Percentiles rank a stretch among this genome's conserved stretches.
Evolutionary conservation across 129 eudicot species (phyloP).

Genomic region (Centella asiatica): DNA sequence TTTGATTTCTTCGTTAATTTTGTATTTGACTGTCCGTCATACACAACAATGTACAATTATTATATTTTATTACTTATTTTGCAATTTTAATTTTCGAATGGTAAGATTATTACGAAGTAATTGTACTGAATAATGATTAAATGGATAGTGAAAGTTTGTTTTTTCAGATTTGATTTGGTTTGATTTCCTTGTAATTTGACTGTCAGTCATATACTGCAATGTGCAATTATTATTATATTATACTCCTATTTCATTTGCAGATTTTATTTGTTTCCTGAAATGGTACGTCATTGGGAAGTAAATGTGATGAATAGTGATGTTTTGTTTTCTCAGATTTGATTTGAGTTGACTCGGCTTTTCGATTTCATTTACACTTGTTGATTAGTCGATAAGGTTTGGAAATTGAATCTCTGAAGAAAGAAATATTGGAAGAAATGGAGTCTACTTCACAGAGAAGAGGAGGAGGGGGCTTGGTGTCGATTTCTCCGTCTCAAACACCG

Average conservation of each 20-base stretch:
- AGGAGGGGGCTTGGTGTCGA: slow-evolving; percentile 48
- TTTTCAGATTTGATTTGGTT: too few species aligned
- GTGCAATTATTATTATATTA: too few species aligned
- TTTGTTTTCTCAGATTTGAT: slow-evolving; percentile 20
- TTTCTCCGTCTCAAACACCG: slow-evolving; percentile 75
- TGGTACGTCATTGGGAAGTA: neutral
- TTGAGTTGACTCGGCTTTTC: slow-evolving; percentile 25
- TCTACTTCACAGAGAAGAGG: slow-evolving; percentile 38
- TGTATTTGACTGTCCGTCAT: slow-evolving; percentile 7
- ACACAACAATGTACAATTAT: slow-evolving; percentile 6
- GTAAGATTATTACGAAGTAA: too few species aligned
- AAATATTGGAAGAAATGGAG: slow-evolving; percentile 26
- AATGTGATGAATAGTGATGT: neutral
- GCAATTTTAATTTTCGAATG: too few species aligned
- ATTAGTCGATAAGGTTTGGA: neutral
- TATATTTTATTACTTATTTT: slow-evolving; percentile 13
- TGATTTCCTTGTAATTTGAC: too few species aligned
- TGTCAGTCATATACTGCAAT: too few species aligned
- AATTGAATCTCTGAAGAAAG: slow-evolving; percentile 18
- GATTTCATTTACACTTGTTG: neutral
- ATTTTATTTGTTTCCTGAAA: neutral
- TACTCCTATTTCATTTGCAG: too few species aligned
- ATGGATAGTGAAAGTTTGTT: too few species aligned
- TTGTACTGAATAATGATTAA: too few species aligned
- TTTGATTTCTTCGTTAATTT: neutral